Evolutionary conservation across 768 basidiomycete genomes (phyloP), one percentile per base, ranked within the genome.

Genomic region (Chalciporus piperatus): DNA sequence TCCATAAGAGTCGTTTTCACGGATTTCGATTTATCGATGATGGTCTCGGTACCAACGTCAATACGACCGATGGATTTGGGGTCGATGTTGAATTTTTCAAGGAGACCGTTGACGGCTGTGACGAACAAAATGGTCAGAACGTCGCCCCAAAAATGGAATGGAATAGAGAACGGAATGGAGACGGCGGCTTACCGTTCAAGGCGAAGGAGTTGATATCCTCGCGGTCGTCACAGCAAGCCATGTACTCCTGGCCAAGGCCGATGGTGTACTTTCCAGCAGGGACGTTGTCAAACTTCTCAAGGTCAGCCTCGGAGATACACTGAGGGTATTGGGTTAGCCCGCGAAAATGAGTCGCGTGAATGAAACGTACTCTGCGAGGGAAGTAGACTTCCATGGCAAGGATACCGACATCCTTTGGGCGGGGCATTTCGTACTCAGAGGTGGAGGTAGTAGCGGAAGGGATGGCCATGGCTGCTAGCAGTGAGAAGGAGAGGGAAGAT

Each of bases 191-290:
- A 93, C 95, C 93, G 63, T 92, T 96, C 58, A 99, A 73, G 37
- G 92, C 87, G 70, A 98, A 94, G 11, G 94, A 96, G 83, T 97
- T 96, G 78, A 99, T 96, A 75, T 99, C 96, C 71, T 99, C 97
- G 50, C 92, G 85, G 80, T 99, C 97, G 68, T 98, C 95, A 52
- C 89, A 89, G 83, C 92, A 98, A 30, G 96, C 93, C 97, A 99
- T 99, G 78, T 85, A 93, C 70, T 95, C 85, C 71, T 96, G 92
- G 51, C 95, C 97, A 35, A 99, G 85, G 67, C 97, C 97, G 69
- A 98, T 97, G 59, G 97, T 99, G 77, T 99, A 98, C 75, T 98
- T 98, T 54, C 97, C 97, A 64, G 90, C 83, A 50, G 92, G 75
- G 40, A 98, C 96, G 62, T 90, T 90, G 64, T 98, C 96, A 71